phyloP scores from a whole-genome alignment of 2,329 filamentous ascomycete species.

The Ascochyta viciae-villosae region DNA sequence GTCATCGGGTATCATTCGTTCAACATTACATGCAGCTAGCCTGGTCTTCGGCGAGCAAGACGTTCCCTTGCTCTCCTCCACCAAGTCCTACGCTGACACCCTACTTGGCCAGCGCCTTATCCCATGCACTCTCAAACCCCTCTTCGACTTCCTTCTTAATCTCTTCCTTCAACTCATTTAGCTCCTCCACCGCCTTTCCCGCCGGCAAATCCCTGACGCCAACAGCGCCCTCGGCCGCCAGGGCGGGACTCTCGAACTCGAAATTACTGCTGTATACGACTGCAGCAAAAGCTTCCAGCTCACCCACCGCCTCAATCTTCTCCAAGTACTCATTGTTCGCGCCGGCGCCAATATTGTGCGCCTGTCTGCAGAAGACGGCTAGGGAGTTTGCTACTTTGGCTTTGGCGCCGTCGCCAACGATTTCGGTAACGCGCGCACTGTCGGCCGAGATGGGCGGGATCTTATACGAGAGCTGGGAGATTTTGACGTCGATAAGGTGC shows the following conservation, averaged over 20 bases:
- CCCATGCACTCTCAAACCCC: constrained; percentile 74
- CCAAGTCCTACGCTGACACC: neutral
- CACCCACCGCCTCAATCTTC: constrained; percentile 76
- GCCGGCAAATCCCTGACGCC: neutral
- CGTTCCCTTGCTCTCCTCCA: neutral
- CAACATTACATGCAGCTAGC: neutral
- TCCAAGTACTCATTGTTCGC: constrained; percentile 58
- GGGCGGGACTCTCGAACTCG: constrained; percentile 57
- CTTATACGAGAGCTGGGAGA: constrained; percentile 81
- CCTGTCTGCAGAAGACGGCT: constrained; percentile 88
- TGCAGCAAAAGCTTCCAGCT: constrained; percentile 83
- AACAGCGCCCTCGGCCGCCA: constrained; percentile 19
- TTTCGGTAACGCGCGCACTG: constrained; percentile 57
- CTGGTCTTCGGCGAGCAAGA: neutral
- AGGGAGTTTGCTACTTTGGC: constrained; percentile 87
- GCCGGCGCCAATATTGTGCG: constrained; percentile 81
- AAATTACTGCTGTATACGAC: constrained; percentile 89
- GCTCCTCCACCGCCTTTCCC: constrained; percentile 53
- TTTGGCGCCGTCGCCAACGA: constrained; percentile 59
- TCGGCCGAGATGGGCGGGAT: constrained; percentile 55
- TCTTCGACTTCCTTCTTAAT: constrained; percentile 50
- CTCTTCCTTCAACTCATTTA: constrained; percentile 59
- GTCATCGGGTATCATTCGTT: constrained; percentile 20
- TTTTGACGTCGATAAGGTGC: constrained; percentile 80
- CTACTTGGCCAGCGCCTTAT: constrained; percentile 62